phyloP scores from a whole-genome alignment of 2,329 filamentous ascomycete genomes.

The Hawksworthiomyces lignivorus region DNA sequence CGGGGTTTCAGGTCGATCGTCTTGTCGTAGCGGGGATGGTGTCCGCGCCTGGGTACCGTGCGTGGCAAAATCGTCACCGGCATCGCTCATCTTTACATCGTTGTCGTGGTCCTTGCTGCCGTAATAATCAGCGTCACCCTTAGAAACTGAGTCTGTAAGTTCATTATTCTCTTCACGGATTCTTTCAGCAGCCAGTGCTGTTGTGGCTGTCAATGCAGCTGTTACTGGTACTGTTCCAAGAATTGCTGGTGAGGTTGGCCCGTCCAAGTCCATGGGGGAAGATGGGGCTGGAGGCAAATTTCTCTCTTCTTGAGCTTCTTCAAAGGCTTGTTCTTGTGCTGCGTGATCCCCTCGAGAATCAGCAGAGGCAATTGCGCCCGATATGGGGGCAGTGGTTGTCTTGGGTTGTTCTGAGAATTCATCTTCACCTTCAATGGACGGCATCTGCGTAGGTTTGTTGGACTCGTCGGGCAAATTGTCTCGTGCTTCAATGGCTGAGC shows the following conservation, averaged over 20 bases:
- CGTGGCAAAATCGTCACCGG: too few relatives aligned
- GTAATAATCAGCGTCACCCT: slow-evolving; percentile 2
- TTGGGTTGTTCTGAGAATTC: background rate
- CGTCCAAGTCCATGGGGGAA: slow-evolving; percentile 8
- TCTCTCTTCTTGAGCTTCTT: slow-evolving; percentile 3
- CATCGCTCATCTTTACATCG: background rate
- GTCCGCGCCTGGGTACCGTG: too few relatives aligned
- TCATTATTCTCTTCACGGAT: too few relatives aligned
- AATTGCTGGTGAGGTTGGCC: slow-evolving; percentile 1
- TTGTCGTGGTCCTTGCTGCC: too few relatives aligned
- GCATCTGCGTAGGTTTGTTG: background rate
- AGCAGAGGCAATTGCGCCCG: background rate
- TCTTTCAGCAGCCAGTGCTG: background rate
- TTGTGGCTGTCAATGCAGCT: background rate
- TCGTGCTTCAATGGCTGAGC: background rate
- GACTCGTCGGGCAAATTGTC: slow-evolving; percentile 6
- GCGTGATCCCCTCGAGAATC: background rate
- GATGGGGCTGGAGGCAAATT: slow-evolving; percentile 1
- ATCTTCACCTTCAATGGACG: background rate
- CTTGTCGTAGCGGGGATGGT: too few relatives aligned
- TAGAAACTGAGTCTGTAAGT: slow-evolving; percentile 1
- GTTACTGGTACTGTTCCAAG: slow-evolving; percentile 5
- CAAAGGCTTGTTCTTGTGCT: background rate
- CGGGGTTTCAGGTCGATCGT: too few relatives aligned
- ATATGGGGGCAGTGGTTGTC: background rate